Conservation (phyloP, 164 flowering plant genomes). For the Sextonia rubra region DNA sequence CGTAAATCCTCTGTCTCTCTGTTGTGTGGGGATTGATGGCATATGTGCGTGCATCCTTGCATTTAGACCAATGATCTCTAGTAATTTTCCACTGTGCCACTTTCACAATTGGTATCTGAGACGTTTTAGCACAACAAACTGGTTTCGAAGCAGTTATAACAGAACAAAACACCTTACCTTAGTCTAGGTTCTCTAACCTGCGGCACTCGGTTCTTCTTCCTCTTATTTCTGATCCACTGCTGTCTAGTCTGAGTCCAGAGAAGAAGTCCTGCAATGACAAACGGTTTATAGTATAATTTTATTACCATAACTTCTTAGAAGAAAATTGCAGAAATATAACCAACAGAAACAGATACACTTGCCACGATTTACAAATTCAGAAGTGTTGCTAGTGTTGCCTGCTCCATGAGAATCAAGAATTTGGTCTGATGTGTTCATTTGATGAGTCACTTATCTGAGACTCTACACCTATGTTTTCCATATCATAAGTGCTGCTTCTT, state of each 20-base stretch:
- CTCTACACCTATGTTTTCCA: slow-evolving; percentile 60
- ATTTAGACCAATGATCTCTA: too few relatives aligned
- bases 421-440: slow-evolving; percentile 49
- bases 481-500: slow-evolving; percentile 76
- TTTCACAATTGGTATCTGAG: too few relatives aligned
- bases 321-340: neutral
- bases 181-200: slow-evolving; percentile 44
- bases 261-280: slow-evolving; percentile 43
- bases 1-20: too few relatives aligned
- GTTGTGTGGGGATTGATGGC: too few relatives aligned
- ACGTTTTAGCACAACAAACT: too few relatives aligned
- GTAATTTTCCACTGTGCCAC: too few relatives aligned
- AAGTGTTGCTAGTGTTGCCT: slow-evolving; percentile 33
- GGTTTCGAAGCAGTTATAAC: too few relatives aligned
- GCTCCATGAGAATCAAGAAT: slow-evolving; percentile 27
- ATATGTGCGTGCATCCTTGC: too few relatives aligned
- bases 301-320: neutral
- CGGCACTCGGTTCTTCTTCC: slow-evolving; percentile 18
- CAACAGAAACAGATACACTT: slow-evolving; percentile 19
- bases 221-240: slow-evolving; percentile 58
- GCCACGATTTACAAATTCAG: slow-evolving; percentile 77
- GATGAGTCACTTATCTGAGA: slow-evolving; percentile 76
- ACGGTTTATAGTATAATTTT: neutral
- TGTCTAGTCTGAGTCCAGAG: slow-evolving; percentile 71
- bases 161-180: slow-evolving; percentile 39